Conservation (phyloP, 2,329 filamentous ascomycete species). For the Microsporum canis region DNA sequence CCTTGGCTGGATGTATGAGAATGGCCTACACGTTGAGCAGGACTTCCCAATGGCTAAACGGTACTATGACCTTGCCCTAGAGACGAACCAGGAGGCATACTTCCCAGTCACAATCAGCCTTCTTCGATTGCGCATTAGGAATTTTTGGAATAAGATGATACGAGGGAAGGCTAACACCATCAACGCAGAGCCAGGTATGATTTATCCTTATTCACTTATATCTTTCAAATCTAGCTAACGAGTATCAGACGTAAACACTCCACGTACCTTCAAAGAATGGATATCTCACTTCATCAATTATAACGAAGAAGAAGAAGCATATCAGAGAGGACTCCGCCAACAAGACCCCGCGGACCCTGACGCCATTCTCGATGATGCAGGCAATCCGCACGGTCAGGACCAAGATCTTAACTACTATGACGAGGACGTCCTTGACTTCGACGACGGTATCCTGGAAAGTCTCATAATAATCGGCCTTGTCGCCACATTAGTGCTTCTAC, state of each 20-base stretch:
- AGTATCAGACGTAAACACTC: constrained; percentile 21
- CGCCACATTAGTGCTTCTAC: constrained; percentile 59
- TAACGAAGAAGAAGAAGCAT: constrained; percentile 52
- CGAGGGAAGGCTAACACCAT: constrained; percentile 88
- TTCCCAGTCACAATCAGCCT: constrained; percentile 82
- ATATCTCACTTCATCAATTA: constrained; percentile 70
- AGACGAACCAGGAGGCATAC: constrained; percentile 87
- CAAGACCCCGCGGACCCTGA: constrained; percentile 44
- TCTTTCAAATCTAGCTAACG: background rate
- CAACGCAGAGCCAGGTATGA: constrained; percentile 71
- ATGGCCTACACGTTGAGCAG: constrained; percentile 81
- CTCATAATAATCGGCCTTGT: constrained; percentile 71
- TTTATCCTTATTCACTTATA: background rate
- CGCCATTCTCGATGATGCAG: constrained; percentile 24
- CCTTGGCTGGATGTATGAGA: constrained; percentile 98
- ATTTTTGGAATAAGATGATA: constrained; percentile 89
- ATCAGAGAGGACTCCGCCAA: constrained; percentile 45
- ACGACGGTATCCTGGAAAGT: constrained; percentile 73
- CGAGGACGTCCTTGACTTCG: constrained; percentile 51
- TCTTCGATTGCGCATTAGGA: constrained; percentile 70
- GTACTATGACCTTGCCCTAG: constrained; percentile 85
- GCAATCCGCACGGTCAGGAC: constrained; percentile 22
- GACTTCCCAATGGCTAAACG: constrained; percentile 96
- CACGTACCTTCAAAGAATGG: constrained; percentile 77
- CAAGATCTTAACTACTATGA: constrained; percentile 46